Conservation (phyloP, 2,329 filamentous ascomycete genomes). For the Penicillium capsulatum region DNA sequence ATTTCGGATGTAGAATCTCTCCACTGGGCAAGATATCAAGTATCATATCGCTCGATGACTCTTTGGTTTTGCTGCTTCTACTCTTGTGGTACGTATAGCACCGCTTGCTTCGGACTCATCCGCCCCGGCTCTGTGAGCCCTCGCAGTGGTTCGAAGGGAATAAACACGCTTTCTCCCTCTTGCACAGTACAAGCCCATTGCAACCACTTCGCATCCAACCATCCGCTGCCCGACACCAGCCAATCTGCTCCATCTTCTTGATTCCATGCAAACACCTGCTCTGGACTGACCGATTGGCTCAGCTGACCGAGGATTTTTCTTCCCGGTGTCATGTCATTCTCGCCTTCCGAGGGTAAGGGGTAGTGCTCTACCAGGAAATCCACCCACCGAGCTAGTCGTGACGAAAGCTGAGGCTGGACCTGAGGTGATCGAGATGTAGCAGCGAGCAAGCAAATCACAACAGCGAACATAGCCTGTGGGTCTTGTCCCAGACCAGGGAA, state of each 20-base stretch:
- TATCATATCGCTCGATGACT: not conserved
- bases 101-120: conserved; percentile 29
- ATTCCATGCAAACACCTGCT: conserved; percentile 7
- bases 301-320: conserved; percentile 18
- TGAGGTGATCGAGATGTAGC: conserved; percentile 22
- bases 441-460: conserved; percentile 34
- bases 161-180: conserved; percentile 38
- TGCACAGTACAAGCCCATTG: conserved; percentile 44
- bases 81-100: conserved; percentile 37
- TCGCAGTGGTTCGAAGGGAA: conserved; percentile 33
- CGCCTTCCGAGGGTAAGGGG: conserved; percentile 11
- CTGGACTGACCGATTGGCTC: conserved; percentile 21
- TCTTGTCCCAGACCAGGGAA: conserved; percentile 17
- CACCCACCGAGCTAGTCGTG: conserved; percentile 37
- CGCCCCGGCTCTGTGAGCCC: conserved; percentile 25
- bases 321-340: conserved; percentile 19
- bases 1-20: not conserved
- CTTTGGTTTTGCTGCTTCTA: conserved; percentile 3
- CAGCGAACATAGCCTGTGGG: conserved; percentile 20
- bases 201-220: conserved; percentile 38
- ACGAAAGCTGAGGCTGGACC: conserved; percentile 21
- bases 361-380: conserved; percentile 35
- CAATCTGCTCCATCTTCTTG: conserved; percentile 13
- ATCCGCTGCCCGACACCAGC: conserved; percentile 27
- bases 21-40: too few species aligned